A percentile compares a stretch with the other conserved stretches of the same genome.
Evolutionary conservation across 441 rosid species (phyloP).

Genomic region (Populus hybrid): DNA sequence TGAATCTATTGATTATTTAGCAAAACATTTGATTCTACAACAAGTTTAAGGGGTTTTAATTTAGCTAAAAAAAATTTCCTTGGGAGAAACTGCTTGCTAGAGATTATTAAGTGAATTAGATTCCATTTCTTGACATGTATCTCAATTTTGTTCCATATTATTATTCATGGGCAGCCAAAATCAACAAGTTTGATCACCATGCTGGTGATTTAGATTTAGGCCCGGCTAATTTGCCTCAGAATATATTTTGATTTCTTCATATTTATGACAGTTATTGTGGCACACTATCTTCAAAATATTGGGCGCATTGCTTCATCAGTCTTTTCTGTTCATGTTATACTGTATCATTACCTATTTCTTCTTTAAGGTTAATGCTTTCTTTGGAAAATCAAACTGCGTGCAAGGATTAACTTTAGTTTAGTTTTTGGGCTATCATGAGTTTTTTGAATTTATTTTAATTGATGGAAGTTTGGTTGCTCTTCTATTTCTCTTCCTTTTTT

Average conservation of each 20-base stretch:
- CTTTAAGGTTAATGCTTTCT: neutral
- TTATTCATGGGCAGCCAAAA: neutral
- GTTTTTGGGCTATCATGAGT: neutral
- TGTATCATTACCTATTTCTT: neutral
- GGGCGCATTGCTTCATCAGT: neutral
- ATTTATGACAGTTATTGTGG: neutral
- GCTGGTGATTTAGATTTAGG: neutral
- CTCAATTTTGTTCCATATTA: neutral
- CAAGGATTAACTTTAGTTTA: neutral
- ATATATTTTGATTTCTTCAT: neutral
- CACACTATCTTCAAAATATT: neutral
- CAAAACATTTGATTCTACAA: neutral
- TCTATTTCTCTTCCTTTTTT: neutral
- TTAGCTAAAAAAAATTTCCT: neutral
- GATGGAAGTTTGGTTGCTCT: neutral
- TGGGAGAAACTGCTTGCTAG: neutral
- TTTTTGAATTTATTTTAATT: too few species aligned
- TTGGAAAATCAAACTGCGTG: neutral
- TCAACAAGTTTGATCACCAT: neutral
- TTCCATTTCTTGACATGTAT: neutral
- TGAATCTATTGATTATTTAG: neutral
- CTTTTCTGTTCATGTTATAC: neutral
- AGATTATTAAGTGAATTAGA: neutral
- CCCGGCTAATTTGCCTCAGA: neutral
- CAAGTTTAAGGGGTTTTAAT: neutral